phyloP scores from a whole-genome alignment of 306 rosid species.

The Inga laurina region DNA sequence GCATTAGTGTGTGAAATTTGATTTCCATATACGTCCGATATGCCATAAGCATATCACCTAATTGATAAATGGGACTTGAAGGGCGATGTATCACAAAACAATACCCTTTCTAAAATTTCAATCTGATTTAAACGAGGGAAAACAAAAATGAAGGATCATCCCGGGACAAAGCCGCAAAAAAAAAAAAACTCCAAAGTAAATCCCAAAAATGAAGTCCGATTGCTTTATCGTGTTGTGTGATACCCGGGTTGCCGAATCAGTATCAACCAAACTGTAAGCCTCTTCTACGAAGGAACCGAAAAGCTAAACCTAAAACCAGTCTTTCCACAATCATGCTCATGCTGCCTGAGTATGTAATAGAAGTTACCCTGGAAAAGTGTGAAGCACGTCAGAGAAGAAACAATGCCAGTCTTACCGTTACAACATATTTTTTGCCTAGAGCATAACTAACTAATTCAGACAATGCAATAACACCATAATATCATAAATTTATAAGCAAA shows the following conservation, averaged over 20 bases:
- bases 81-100: conserved; percentile 24
- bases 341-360: conserved; percentile 69
- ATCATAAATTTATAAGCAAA: neutral
- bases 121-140: conserved; percentile 16
- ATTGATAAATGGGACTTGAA: neutral
- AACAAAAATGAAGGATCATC: conserved; percentile 23
- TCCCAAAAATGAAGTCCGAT: conserved; percentile 9
- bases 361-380: conserved; percentile 65
- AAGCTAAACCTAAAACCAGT: conserved; percentile 82
- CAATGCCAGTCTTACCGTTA: conserved; percentile 8
- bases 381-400: conserved; percentile 28
- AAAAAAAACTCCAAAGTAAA: neutral
- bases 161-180: neutral
- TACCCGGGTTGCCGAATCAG: conserved; percentile 4
- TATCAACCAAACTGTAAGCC: neutral
- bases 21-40: neutral
- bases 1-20: conserved; percentile 1
- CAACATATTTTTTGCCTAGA: conserved; percentile 1
- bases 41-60: conserved; percentile 9
- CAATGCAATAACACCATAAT: neutral
- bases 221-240: conserved; percentile 19
- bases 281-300: conserved; percentile 68
- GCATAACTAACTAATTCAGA: neutral
- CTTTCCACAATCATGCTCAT: conserved; percentile 73
- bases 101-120: conserved; percentile 30